A percentile compares a stretch with the other conserved stretches of the same genome.
These are phyloP conservation scores for Colletotrichum aenigma DNA, from an alignment of 2,329 filamentous ascomycete genomes.

Conservation along the genomic window DNA sequence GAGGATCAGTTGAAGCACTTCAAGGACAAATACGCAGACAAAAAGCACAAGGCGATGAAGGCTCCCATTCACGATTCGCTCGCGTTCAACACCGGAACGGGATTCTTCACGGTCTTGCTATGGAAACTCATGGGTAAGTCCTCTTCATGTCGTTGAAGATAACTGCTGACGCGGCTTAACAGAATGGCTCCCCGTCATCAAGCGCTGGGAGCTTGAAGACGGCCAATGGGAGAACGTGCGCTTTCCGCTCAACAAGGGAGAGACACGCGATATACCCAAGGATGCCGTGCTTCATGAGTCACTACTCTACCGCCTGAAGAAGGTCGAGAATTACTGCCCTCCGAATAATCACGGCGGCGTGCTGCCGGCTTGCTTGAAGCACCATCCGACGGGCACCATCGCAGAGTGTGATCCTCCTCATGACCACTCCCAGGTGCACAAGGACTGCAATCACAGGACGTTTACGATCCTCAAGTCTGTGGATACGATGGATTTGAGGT, in stretches of 20 bases:
- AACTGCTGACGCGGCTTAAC: neutral
- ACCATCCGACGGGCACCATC: neutral
- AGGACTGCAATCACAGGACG: neutral
- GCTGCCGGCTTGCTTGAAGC: constrained; percentile 34
- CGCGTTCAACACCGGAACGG: constrained; percentile 37
- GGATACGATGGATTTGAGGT: neutral
- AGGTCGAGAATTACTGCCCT: constrained; percentile 31
- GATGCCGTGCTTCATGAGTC: constrained; percentile 44
- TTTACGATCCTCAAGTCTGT: neutral
- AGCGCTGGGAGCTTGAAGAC: constrained; percentile 42
- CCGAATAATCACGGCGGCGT: constrained; percentile 36
- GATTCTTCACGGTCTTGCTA: constrained; percentile 41
- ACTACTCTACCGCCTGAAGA: constrained; percentile 34
- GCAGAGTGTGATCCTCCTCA: neutral
- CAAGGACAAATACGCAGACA: constrained; percentile 26
- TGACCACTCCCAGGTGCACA: neutral
- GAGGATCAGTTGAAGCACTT: constrained; percentile 33
- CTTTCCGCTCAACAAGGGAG: constrained; percentile 41
- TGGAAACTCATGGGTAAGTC: constrained; percentile 48
- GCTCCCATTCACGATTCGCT: constrained; percentile 44
- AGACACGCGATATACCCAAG: constrained; percentile 40
- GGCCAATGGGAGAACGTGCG: constrained; percentile 36
- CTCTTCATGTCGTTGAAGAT: no score
- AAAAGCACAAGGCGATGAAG: constrained; percentile 32
- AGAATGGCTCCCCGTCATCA: constrained; percentile 44